Evolutionary conservation across 257 asterid genomes (phyloP), one percentile per base, ranked within the genome.

Genomic region (Paulownia fortunei): DNA sequence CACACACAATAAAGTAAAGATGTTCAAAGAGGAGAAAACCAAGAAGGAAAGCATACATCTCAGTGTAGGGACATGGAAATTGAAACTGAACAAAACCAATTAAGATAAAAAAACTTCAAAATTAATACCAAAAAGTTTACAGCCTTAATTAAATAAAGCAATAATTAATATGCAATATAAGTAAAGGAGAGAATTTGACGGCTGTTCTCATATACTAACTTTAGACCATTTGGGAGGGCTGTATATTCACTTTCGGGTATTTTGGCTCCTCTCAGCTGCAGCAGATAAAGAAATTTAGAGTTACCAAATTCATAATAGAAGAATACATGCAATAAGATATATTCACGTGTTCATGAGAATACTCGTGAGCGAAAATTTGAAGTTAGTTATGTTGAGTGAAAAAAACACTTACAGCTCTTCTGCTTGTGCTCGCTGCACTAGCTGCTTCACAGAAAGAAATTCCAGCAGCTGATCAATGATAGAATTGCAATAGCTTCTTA

Each of bases 231-330:
- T 71, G 94, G 92, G 80, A 95, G 94, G 80, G 88, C 83, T 72
- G 85, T 90, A 37, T 64, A 95, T 73, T 95, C 99, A 56, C 96
- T 90, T 87, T 93, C 97, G 8, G 99, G 98, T 73, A 93, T 60
- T 84, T 95, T 95, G 80, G 94, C 91, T 73, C 98, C 98, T 82
- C 84, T 88, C 47, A 95, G 93, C 99, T 95, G 93, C 94, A 89
- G 63, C 69, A 85, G 81, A 62, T 27, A 81, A 82, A 85, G 5
- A 64, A 64, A 59, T 44, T 47, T 24, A 62, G 41, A n/a, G 61
- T 74, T 65, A 70, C 62, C 21, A 71, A 71, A 44, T 41, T 30
- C 60, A 65, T 69, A 68, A 66, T 34, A 30, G 24, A 61, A 54
- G 46, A 65, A 36, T 44, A 7, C 9, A 64, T 18, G 39, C 41